phyloP scores from a whole-genome alignment of 2,329 filamentous ascomycete genomes.

The Colletotrichum liaoningense region DNA sequence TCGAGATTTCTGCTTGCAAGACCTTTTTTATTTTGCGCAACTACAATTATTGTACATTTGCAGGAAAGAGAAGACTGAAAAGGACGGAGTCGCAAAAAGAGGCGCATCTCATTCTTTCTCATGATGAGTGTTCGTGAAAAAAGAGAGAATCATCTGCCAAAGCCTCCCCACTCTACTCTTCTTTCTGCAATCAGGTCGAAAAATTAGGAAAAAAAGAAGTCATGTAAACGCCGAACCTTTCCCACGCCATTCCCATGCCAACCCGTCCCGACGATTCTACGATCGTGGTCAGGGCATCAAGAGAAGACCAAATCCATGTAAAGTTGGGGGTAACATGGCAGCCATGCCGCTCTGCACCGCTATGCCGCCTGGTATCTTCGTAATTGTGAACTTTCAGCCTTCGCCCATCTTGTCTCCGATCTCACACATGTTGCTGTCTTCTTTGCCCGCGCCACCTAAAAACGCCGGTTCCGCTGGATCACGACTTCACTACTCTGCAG shows the following conservation, averaged over 20 bases:
- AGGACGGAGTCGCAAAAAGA: not conserved
- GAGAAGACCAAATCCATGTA: conserved; percentile 27
- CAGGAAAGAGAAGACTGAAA: not conserved
- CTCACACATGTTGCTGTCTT: not conserved
- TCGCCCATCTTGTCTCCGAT: not conserved
- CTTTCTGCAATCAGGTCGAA: not conserved
- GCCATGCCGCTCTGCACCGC: conserved; percentile 32
- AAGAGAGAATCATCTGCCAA: not conserved
- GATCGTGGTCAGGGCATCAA: conserved; percentile 10
- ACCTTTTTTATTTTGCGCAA: conserved; percentile 12
- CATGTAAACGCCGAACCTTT: conserved; percentile 28
- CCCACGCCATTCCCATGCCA: conserved; percentile 31
- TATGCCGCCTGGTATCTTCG: conserved; percentile 36
- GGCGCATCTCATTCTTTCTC: not conserved
- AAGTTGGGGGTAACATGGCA: conserved; percentile 31
- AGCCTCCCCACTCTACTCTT: not conserved
- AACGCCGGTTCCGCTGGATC: not conserved
- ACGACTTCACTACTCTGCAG: conserved; percentile 37
- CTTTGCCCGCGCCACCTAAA: not conserved
- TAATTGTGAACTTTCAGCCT: conserved; percentile 30
- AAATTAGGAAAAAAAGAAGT: conserved; percentile 25
- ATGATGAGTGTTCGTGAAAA: not conserved
- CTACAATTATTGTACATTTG: conserved; percentile 17
- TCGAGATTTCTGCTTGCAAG: not conserved
- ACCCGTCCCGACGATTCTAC: not conserved